Evolutionary conservation across 805 yeast species (phyloP), one percentile per base, ranked within the genome.

Genomic region (Candida argentea): DNA sequence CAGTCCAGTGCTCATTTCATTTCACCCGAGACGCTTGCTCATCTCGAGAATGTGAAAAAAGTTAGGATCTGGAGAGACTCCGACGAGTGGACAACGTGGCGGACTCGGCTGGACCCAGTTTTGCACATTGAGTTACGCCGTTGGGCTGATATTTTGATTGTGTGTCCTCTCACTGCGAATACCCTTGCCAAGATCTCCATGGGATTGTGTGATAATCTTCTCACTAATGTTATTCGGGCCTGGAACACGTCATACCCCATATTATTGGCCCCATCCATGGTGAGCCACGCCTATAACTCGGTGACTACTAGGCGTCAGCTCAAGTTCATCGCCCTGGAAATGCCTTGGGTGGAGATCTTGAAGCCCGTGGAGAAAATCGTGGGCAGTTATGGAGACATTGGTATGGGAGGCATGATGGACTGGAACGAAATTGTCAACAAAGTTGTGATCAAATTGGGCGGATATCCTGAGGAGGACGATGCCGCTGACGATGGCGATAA

Each of bases 351-450:
- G 37, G 94, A 85, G 39, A 74, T 89, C n/a, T 66, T 91, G 47
- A 80, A 78, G 50, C 98, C 98, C 0, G 85, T 86, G 14, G 98
- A 89, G 52, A 89, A 89, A 53, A 94, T 89, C 5, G 75, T 81
- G 46, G 85, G 94, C 32, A 71, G 84, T 23, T 85, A 87, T 58
- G 97, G 98, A 36, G 97, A 89, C 43, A 86, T 91, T 32, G 97
- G 97, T n/a, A 81, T 91, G 85, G 97, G 98, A 27, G 97, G 98
- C 30, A 91, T 91, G 97, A 80, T 87, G 78, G 97, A 91, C 43
- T 85, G 93, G 74, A 81, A 84, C 50, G 96, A 87, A 50, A 79
- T 91, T 42, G 95, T 86, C 12, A 93, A 86, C 48, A 74, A 76
- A 42, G 67, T 84, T 27, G 93, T 82, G 13, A 64, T 76, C 54